Evolutionary conservation across 2,329 filamentous ascomycete species (phyloP).

Genomic region (Xylariaceae sp.): DNA sequence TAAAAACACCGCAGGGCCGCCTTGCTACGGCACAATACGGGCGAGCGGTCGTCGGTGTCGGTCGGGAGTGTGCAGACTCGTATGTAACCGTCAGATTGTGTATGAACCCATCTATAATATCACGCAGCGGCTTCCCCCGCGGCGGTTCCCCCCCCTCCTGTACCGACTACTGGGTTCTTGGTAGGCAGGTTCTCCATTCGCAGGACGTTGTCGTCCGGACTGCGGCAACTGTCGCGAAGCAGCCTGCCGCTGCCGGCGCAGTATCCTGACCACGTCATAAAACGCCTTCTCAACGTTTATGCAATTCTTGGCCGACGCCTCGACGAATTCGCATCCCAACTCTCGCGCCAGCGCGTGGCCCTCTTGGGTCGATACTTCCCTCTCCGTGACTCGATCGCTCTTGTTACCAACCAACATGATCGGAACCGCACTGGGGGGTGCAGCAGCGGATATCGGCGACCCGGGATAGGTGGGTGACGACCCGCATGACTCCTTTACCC

Average conservation of each 20-base stretch:
- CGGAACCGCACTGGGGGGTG: slow-evolving; percentile 71
- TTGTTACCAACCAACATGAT: slow-evolving; percentile 99
- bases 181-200: slow-evolving; percentile 30
- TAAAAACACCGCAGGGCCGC: slow-evolving; percentile 9
- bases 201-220: slow-evolving; percentile 24
- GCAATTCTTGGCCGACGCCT: slow-evolving; percentile 96
- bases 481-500: slow-evolving; percentile 89
- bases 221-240: slow-evolving; percentile 43
- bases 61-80: slow-evolving; percentile 27
- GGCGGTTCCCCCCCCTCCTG: slow-evolving; percentile 34
- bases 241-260: slow-evolving; percentile 78
- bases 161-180: slow-evolving; percentile 24
- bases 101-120: slow-evolving; percentile 43
- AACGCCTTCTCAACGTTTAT: slow-evolving; percentile 99
- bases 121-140: slow-evolving; percentile 43
- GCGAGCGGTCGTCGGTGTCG: slow-evolving; percentile 28
- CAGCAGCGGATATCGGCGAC: slow-evolving; percentile 66
- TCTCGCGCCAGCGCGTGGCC: slow-evolving; percentile 89
- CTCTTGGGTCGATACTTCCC: slow-evolving; percentile 95
- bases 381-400: slow-evolving; percentile 92
- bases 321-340: slow-evolving; percentile 93
- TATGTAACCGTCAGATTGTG: slow-evolving; percentile 17
- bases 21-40: slow-evolving; percentile 22
- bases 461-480: slow-evolving; percentile 77
- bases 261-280: slow-evolving; percentile 91